Evolutionary conservation across 805 yeast genomes (phyloP), one percentile per base, ranked within the genome.

Genomic region (Candida succiphila): DNA sequence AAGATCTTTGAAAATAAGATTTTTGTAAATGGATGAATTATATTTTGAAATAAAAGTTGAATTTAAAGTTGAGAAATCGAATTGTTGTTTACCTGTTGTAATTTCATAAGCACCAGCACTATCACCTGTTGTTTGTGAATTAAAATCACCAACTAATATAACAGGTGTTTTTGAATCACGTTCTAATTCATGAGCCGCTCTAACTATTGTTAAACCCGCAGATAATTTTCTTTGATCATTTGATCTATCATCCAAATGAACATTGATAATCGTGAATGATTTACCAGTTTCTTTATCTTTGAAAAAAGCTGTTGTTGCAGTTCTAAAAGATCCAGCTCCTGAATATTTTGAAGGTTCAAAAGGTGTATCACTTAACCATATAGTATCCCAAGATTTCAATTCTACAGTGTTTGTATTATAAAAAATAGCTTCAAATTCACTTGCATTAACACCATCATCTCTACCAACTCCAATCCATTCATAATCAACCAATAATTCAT

Each of bases 341-440:
- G 58, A 54, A 24, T 48, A 57, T 25, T 52, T 57, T 13, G 74
- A 64, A 1, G 79, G 76, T n/a, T 44, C 52, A 29, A 61, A 65
- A 1, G 80, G 80, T 3, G 76, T 71, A 14, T 61, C 58, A 39
- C 75, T 65, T 12, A 74, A 51, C 80, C 80, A 74, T 34, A 60
- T 60, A 8, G 71, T 64, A 16, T 63, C 60, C n/a, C 56, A 45
- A 10, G 61, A 57, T 5, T 66, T 34, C 25, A 69, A 40, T 25
- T 54, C 45, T 55, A 71, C 65, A 13, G 58, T 58, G 0, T 53
- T 34, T 5, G 42, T 42, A 22, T 63, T 54, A 48, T 56, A 72
- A 21, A 66, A 46, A 9, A 74, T 54, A 1, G 78, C 75, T 4
- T 71, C 54, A 37, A 55, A 71, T 42, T 74, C 81, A 12, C 79